These are phyloP conservation scores for Penicillium paxilli DNA, from an alignment of 495 filamentous ascomycete genomes.

Conservation along the genomic window DNA sequence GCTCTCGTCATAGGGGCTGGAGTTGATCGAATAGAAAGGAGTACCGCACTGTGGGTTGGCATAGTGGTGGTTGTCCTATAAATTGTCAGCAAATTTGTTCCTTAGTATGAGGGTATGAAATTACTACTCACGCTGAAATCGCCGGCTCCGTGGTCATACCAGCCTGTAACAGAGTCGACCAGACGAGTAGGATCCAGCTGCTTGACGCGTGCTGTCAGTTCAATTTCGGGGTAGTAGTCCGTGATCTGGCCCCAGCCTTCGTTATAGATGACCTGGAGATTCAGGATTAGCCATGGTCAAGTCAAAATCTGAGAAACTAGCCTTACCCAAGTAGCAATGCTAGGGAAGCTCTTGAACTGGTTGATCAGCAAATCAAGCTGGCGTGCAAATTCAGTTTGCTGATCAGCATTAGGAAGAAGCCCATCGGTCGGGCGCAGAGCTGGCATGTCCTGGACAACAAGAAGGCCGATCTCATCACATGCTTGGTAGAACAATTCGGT, in stretches of 20 bases:
- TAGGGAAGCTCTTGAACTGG: slow-evolving; percentile 62
- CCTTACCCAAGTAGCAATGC: slow-evolving; percentile 53
- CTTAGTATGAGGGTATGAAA: not conserved
- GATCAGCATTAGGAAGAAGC: slow-evolving; percentile 42
- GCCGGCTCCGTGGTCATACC: slow-evolving; percentile 61
- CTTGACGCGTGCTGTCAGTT: slow-evolving; percentile 51
- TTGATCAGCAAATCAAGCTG: slow-evolving; percentile 61
- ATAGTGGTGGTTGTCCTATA: slow-evolving; percentile 69
- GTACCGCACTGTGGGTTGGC: slow-evolving; percentile 69
- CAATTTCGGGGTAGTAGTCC: slow-evolving; percentile 52
- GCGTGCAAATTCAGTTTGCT: slow-evolving; percentile 61
- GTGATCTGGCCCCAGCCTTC: slow-evolving; percentile 68
- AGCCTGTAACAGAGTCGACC: slow-evolving; percentile 60
- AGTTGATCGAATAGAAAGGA: slow-evolving; percentile 57
- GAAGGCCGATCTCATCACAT: slow-evolving; percentile 61
- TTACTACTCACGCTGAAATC: slow-evolving; percentile 51
- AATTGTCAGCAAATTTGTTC: not conserved
- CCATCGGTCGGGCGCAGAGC: slow-evolving; percentile 51
- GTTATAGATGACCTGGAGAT: slow-evolving; percentile 63
- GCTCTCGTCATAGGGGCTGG: slow-evolving; percentile 55
- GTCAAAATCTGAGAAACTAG: not conserved
- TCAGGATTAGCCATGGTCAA: not conserved
- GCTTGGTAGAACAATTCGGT: slow-evolving; percentile 63
- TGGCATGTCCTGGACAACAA: slow-evolving; percentile 72
- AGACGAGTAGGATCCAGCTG: slow-evolving; percentile 61